phyloP scores from a whole-genome alignment of 2,329 filamentous ascomycete genomes.

The Alternaria longipes region DNA sequence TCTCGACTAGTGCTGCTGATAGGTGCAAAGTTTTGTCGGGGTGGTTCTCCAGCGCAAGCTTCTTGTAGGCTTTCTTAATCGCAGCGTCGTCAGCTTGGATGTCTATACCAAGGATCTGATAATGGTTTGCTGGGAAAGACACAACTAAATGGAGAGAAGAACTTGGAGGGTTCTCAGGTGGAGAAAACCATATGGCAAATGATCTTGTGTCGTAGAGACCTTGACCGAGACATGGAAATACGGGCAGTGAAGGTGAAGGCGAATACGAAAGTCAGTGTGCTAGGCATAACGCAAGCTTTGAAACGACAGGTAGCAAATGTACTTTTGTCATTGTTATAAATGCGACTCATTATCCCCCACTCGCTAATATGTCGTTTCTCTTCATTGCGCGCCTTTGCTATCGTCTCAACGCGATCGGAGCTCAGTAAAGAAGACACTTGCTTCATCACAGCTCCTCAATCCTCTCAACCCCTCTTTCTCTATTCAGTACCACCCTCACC shows the following conservation, averaged over 20 bases:
- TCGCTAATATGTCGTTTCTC: not conserved
- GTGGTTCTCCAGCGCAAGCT: conserved; percentile 7
- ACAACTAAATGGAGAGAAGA: not conserved
- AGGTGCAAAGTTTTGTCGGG: conserved; percentile 20
- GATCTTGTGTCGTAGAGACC: not conserved
- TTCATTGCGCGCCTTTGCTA: not conserved
- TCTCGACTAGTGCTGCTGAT: not conserved
- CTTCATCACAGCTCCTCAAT: conserved; percentile 40
- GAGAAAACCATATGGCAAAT: not conserved
- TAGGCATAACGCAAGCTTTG: not conserved
- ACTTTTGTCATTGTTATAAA: not conserved
- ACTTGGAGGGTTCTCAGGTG: not conserved
- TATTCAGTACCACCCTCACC: conserved; percentile 61
- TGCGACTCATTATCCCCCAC: not conserved
- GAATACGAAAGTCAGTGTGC: not conserved
- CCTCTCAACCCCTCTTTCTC: conserved; percentile 55
- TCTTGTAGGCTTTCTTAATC: conserved; percentile 14
- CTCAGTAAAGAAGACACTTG: no score
- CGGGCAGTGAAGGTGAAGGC: not conserved
- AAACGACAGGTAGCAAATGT: not conserved
- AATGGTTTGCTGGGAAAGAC: conserved; percentile 6
- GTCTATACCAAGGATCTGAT: conserved; percentile 7
- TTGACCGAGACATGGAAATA: not conserved
- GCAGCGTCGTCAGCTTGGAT: not conserved
- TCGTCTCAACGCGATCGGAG: no score